These are phyloP conservation scores for Alternaria angustiovoidea DNA, from an alignment of 2,329 filamentous ascomycete species.

Conservation along the genomic window DNA sequence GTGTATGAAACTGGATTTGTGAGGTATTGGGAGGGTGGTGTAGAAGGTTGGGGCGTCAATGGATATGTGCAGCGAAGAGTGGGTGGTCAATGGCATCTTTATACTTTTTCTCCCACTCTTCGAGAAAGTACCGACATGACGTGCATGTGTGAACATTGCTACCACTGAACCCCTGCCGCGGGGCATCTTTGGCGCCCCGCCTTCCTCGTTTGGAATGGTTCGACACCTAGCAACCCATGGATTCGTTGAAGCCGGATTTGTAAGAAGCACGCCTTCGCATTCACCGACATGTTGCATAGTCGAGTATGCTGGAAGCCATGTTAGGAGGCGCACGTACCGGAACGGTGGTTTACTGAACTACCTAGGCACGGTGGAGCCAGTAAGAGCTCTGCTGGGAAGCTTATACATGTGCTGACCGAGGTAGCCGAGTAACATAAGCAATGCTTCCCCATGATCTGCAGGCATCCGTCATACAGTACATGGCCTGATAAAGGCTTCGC, in stretches of 20 bases:
- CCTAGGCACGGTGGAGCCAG: neutral
- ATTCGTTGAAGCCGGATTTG: constrained; percentile 26
- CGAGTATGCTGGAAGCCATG: neutral
- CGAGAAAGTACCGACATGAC: constrained; percentile 28
- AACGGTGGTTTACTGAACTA: neutral
- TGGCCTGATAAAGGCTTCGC: neutral
- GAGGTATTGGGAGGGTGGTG: neutral
- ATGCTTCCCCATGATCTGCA: neutral
- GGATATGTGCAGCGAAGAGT: constrained; percentile 6
- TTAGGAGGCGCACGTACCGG: neutral
- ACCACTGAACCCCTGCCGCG: constrained; percentile 16
- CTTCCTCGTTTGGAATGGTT: constrained; percentile 18
- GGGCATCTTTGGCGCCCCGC: constrained; percentile 27
- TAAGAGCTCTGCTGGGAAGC: neutral
- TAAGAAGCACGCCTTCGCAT: constrained; percentile 22
- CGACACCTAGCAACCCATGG: constrained; percentile 10
- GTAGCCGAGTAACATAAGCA: constrained; percentile 8
- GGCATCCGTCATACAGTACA: neutral
- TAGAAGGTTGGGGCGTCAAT: neutral
- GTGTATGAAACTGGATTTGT: neutral
- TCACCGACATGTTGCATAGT: neutral
- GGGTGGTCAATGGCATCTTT: constrained; percentile 24
- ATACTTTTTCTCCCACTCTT: constrained; percentile 34
- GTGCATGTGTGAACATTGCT: constrained; percentile 13
- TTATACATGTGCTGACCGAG: constrained; percentile 17